Base-by-base conservation (phyloP, 345 rosid species). In the Eucalyptus cladocalyx region DNA sequence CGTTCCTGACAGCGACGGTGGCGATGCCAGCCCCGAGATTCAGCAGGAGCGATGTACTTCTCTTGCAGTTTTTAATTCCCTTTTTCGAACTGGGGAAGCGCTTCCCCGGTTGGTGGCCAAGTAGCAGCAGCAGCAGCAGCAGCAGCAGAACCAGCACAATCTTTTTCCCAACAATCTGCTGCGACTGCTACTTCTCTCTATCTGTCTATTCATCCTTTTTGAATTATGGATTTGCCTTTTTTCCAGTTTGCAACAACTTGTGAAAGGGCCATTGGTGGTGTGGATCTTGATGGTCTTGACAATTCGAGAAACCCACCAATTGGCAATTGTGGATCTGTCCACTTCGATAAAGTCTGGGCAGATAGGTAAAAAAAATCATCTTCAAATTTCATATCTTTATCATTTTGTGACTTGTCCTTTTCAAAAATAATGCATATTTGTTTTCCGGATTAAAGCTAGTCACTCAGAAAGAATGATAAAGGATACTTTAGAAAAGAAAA, bases 381-480 rank as follows among this genome's bases (percentile, higher is more conserved):
- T 37, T 6, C 28, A 76, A 76, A 76, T 37, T 11, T 21, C 83
- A 11, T 76, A 21, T 76, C 47, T 6, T 76, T 76, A 10, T 10
- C 83, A 76, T 37, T 19, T 76, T 76, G 15, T 43, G 4, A 37
- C 83, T 37, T 76, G 83, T 76, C 83, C 4, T 10, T 76, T 37
- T 76, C 15, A 6, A 19, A 37, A 37, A 72, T 10, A 1, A 34
- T 37, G 37, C 0, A 65, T n/a, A n/a, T 65, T 4, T 65, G 6
- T 4, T 30, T 65, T 15, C 3, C 0, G 0, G 1, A 65, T 65
- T 18, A n/a, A 65, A 65, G 9, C 1, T 17, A 65, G 7, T 19
- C 45, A 11, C 28, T 37, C 1, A 0, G 1, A 72, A 76, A 76
- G 11, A 19, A 24, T 1, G 15, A 23, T 37, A 6, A 13, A 21